Evolutionary conservation across 352 stramenopile genomes (phyloP).

Genomic region (Globisporangium megalacanthum): DNA sequence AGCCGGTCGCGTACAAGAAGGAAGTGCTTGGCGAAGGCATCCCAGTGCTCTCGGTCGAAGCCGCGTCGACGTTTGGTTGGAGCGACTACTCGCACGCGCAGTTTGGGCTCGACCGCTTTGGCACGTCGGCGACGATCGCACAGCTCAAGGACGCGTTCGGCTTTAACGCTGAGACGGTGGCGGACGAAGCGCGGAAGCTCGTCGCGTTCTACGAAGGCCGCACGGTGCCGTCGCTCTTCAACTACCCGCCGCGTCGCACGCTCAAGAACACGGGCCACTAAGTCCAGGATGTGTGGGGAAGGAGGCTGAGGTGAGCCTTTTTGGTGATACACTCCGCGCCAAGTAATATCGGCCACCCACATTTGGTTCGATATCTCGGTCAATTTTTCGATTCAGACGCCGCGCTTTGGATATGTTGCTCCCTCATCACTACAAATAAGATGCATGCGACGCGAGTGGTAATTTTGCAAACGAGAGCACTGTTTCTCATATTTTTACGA

Average conservation of each 20-base stretch:
- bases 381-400: no score
- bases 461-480: no score
- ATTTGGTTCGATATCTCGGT: neutral
- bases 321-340: neutral
- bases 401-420: no score
- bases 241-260: slow-evolving; percentile 57
- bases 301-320: neutral
- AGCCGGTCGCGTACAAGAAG: slow-evolving; percentile 95
- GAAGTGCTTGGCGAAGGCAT: slow-evolving; percentile 92
- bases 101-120: slow-evolving; percentile 88
- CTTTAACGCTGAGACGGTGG: slow-evolving; percentile 94
- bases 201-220: slow-evolving; percentile 89
- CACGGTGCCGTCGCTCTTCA: slow-evolving; percentile 61
- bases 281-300: neutral
- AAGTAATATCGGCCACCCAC: no score
- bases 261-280: slow-evolving; percentile 66
- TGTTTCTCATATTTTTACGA: no score
- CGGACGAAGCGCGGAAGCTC: slow-evolving; percentile 89
- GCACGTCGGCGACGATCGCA: slow-evolving; percentile 80
- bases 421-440: no score
- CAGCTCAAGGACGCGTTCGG: slow-evolving; percentile 94
- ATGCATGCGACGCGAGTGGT: no score
- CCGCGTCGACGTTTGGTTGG: slow-evolving; percentile 92
- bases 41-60: slow-evolving; percentile 95
- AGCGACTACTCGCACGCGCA: slow-evolving; percentile 94